Base-by-base conservation (phyloP, 2,329 filamentous ascomycete species). In the Podosphaera xanthii region DNA sequence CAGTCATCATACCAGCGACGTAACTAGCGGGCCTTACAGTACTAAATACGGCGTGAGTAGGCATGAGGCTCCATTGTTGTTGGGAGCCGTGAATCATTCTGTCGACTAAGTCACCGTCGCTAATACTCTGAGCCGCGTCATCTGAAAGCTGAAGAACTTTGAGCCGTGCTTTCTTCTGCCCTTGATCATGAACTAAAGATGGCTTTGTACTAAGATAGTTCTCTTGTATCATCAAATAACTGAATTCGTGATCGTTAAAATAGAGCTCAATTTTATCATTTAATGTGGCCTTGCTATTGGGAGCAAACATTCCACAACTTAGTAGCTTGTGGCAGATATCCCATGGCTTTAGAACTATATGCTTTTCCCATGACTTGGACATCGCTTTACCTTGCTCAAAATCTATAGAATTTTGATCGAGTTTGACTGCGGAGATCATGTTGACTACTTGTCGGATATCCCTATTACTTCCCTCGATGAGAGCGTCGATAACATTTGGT, bases 251-350 rank as follows among this genome's bases (percentile, higher is more conserved):
- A 67, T 98, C 92, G 70, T 98, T 97, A 76, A 98, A 98, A 71
- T 98, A 98, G 1, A 98, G 80, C 72, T 98, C 91, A 62, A 94
- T 92, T 76, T 98, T 98, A 71, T 98, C 91, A 69, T 97, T 97
- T 42, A 98, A 74, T 0, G 88, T 94, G 2, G 87, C 76, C 64
- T 87, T 94, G 72, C 88, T 94, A 57, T 83, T 81, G 3, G 83
- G 78, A 33, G 86, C 78, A 71, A 97, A 98, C 71, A 96, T 81
- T 44, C 88, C 87, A 3, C 88, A 84, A 34, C 81, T 87, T 4
- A 98, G 79, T 69, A 98, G 88, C 73, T 96, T 96, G 69, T 86
- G 80, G 62, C 87, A 90, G 67, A 98, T 98, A 68, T 98, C 92
- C 92, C 92, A 98, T 0, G 92, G 92, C 72, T 97, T 97, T 59